phyloP scores from a whole-genome alignment of 495 filamentous ascomycete species.

The Achaetomiella virescens region DNA sequence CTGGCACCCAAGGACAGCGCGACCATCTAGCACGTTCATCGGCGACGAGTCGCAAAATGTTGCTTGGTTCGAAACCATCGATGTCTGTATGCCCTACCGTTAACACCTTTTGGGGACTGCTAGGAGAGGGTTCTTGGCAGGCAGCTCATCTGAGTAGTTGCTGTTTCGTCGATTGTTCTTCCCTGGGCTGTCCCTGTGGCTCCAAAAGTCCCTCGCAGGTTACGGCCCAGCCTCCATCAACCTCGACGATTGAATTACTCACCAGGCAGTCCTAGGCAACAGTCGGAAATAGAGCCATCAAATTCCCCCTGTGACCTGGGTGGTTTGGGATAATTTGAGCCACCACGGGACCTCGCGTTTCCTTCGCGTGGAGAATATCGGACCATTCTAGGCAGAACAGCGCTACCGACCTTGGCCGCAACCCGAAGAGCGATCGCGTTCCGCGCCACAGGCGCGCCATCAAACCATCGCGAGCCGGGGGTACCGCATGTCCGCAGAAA shows the following conservation, averaged over 20 bases:
- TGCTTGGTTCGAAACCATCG: not conserved
- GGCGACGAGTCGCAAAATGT: not conserved
- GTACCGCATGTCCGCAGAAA: no score
- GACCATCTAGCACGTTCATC: not conserved
- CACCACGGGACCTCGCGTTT: slow-evolving; percentile 21
- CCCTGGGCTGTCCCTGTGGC: not conserved
- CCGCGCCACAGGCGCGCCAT: not conserved
- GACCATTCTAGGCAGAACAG: slow-evolving; percentile 16
- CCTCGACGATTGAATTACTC: not conserved
- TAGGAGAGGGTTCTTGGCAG: not conserved
- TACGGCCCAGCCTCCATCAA: no score
- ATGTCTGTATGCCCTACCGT: not conserved
- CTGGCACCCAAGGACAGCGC: not conserved
- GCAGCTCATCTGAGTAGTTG: not conserved
- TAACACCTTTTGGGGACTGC: not conserved
- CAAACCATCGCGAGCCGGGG: no score
- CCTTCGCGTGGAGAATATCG: slow-evolving; percentile 8
- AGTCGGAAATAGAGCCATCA: not conserved
- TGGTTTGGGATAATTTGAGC: not conserved
- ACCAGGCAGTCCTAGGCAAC: slow-evolving; percentile 11
- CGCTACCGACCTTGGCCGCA: not conserved
- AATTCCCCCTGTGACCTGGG: not conserved
- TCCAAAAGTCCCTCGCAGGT: not conserved
- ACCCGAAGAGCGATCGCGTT: not conserved
- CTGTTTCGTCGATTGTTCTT: not conserved